Evolutionary conservation across 768 basidiomycete genomes (phyloP), one percentile per base, ranked within the genome.

Genomic region (Dendrothele bispora): DNA sequence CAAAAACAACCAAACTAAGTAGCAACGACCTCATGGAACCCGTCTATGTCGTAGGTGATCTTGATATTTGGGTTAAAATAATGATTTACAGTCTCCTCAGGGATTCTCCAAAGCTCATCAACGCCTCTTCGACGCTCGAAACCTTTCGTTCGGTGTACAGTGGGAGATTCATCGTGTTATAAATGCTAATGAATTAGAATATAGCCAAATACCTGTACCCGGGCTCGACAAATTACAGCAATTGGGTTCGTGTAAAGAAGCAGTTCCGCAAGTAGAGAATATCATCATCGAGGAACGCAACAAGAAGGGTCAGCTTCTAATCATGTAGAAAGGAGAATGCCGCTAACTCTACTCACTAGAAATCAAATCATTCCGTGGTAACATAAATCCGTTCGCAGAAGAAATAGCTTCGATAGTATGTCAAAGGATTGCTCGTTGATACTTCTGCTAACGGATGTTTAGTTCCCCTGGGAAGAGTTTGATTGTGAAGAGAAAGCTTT

Each of bases 391-490:
- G 28, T 50, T 47, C 49, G 46, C 43, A 4, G 35, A 48, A 37
- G 56, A 59, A 34, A 54, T 39, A 24, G 51, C 28, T 30, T 52
- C 55, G 22, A 55, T 49, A 22, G 59, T 57, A 25, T 20, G 49
- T n/a, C n/a, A n/a, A n/a, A n/a, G n/a, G n/a, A n/a, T n/a, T 26
- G 20, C 20, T 35, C 32, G n/a, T 26, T 21, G 22, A 11, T 20
- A 15, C 48, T 22, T 34, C 26, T 26, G 34, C 21, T 46, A 18
- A 36, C 7, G 5, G 14, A 11, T 3, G 7, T n/a, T 21, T 47
- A 75, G 74, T 58, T 54, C 5, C 72, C 73, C 2, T 77, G 72
- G 70, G 46, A 55, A n/a, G 72, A 77, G 48, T 61, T 75, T 0
- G 76, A 77, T 46, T 48, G 18, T 6, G 76, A 78, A 46, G 58